These are phyloP conservation scores for Phytophthora uliginosa DNA, from an alignment of 352 stramenopile genomes.

Conservation along the genomic window DNA sequence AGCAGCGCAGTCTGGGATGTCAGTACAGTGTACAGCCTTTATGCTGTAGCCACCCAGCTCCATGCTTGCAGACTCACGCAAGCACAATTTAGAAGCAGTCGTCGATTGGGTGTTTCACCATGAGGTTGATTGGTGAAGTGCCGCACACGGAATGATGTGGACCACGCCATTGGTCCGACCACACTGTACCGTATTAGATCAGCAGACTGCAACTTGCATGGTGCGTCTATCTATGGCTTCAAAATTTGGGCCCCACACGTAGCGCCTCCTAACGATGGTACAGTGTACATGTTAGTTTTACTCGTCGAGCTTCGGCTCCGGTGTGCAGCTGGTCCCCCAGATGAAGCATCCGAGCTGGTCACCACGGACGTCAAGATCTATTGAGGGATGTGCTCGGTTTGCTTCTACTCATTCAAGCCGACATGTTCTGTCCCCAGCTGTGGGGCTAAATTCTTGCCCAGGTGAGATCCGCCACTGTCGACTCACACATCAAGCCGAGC, in stretches of 20 bases:
- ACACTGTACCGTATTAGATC: background rate
- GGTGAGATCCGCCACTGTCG: background rate
- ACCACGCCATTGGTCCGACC: slow-evolving; percentile 8
- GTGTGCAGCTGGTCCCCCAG: background rate
- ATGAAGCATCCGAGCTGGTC: background rate
- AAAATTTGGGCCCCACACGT: background rate
- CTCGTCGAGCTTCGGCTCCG: background rate
- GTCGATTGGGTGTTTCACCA: background rate
- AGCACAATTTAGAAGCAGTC: too few species aligned
- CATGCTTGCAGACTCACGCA: too few species aligned
- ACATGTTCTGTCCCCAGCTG: background rate
- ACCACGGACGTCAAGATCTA: background rate
- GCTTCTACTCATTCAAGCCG: background rate
- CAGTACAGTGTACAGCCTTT: background rate
- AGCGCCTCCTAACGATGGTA: background rate
- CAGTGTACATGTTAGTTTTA: background rate
- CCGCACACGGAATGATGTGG: background rate
- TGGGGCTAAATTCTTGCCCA: background rate
- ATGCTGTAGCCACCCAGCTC: background rate
- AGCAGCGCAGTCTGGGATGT: background rate
- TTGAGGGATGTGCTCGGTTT: background rate
- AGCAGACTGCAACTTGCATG: background rate
- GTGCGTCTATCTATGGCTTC: background rate
- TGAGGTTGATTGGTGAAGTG: background rate
- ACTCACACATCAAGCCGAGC: background rate